phyloP scores from a whole-genome alignment of 1,139 yeast genomes.

The Lodderomyces metapsilosis region DNA sequence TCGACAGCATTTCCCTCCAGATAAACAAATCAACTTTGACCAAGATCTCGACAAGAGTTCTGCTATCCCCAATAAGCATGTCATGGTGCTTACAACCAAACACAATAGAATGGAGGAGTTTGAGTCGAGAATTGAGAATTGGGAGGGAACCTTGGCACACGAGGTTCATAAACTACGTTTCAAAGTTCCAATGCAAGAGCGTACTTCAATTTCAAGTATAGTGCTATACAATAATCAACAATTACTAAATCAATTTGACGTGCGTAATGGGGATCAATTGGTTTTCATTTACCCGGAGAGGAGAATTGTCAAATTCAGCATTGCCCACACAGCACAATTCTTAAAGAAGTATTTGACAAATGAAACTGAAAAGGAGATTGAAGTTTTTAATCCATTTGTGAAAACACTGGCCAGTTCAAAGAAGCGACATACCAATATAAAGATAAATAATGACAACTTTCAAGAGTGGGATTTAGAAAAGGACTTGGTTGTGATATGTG shows the following conservation, averaged over 20 bases:
- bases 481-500: constrained; percentile 56
- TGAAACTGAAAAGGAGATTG: constrained; percentile 3
- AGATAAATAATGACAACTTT: constrained; percentile 13
- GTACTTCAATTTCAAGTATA: constrained; percentile 34
- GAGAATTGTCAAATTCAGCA: constrained; percentile 34
- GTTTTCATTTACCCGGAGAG: constrained; percentile 60
- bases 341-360: constrained; percentile 35
- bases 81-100: constrained; percentile 49
- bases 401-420: not conserved
- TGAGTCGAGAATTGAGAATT: constrained; percentile 57
- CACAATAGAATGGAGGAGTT: constrained; percentile 34
- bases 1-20: constrained; percentile 42
- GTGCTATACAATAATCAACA: constrained; percentile 17
- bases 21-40: constrained; percentile 39
- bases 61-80: constrained; percentile 54
- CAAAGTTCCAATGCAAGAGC: constrained; percentile 4
- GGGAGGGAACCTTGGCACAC: constrained; percentile 32
- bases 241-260: constrained; percentile 14
- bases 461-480: constrained; percentile 20
- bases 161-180: constrained; percentile 24
- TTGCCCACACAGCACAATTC: constrained; percentile 35
- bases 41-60: constrained; percentile 44
- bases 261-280: constrained; percentile 20
- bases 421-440: not conserved
- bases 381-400: constrained; percentile 36